Percentiles rank a stretch among this genome's conserved stretches.
These are phyloP conservation scores for Artemisia argyi DNA, from an alignment of 129 eudicot species.

Conservation along the genomic window DNA sequence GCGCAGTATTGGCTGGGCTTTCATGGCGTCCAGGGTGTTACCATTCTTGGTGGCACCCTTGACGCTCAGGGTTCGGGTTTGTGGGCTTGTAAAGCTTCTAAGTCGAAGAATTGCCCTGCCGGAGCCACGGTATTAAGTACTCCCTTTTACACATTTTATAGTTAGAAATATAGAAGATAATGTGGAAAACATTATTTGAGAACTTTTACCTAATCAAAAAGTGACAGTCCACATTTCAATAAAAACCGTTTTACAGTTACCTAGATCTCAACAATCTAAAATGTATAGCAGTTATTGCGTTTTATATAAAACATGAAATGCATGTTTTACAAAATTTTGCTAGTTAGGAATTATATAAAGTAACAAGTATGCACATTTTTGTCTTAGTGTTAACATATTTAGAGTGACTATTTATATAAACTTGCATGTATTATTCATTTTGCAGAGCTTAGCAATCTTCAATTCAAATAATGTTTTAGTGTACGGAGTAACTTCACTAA, in stretches of 20 bases:
- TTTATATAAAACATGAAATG: no score
- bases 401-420: no score
- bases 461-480: slow-evolving; percentile 51
- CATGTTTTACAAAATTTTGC: no score
- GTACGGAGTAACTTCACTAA: slow-evolving; percentile 50
- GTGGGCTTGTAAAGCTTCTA: slow-evolving; percentile 63
- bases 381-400: background rate
- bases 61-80: slow-evolving; percentile 65
- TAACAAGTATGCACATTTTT: no score
- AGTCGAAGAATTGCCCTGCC: slow-evolving; percentile 42
- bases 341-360: no score
- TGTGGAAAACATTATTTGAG: no score
- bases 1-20: slow-evolving; percentile 47
- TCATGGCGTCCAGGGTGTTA: slow-evolving; percentile 47
- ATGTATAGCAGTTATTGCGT: no score
- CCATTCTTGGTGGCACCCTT: slow-evolving; percentile 51
- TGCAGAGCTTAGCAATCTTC: slow-evolving; percentile 60
- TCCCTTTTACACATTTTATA: background rate
- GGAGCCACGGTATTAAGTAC: slow-evolving; percentile 61
- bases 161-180: no score
- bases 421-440: background rate
- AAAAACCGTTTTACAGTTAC: no score
- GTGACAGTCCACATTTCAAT: no score
- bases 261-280: no score
- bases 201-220: no score